Evolutionary conservation across 139 green algal genomes (phyloP).

Genomic region (Picochlorum costavermella): DNA sequence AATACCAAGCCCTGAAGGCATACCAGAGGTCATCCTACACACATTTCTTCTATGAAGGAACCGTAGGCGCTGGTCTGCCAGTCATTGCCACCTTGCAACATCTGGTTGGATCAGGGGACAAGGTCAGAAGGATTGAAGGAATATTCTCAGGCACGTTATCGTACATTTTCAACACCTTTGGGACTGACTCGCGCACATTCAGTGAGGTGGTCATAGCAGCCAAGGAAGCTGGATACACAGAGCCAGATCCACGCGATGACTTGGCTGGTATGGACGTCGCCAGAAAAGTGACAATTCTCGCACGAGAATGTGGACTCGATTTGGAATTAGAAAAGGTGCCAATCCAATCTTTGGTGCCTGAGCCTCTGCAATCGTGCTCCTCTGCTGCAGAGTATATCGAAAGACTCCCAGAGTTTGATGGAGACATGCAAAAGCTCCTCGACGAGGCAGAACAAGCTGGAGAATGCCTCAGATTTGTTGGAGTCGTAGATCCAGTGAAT

Average conservation of each 20-base stretch:
- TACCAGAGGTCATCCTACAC: constrained; percentile 82
- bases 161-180: constrained; percentile 96
- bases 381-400: constrained; percentile 72
- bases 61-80: constrained; percentile 89
- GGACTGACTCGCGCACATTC: constrained; percentile 52
- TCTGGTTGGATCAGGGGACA: constrained; percentile 83
- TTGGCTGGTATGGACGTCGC: constrained; percentile 89
- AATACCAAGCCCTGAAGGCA: constrained; percentile 68
- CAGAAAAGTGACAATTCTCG: constrained; percentile 71
- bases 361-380: constrained; percentile 39
- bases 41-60: constrained; percentile 96
- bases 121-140: constrained; percentile 75
- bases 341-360: constrained; percentile 80
- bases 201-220: constrained; percentile 73
- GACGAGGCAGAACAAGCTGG: constrained; percentile 64
- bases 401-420: constrained; percentile 81
- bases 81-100: constrained; percentile 90
- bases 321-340: constrained; percentile 83
- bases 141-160: constrained; percentile 92
- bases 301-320: constrained; percentile 68
- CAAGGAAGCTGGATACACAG: constrained; percentile 84
- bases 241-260: constrained; percentile 94
- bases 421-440: constrained; percentile 60
- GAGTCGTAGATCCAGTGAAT: constrained; percentile 74
- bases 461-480: constrained; percentile 89